phyloP scores from a whole-genome alignment of 495 filamentous ascomycete genomes.

The Hamigera avellanea region DNA sequence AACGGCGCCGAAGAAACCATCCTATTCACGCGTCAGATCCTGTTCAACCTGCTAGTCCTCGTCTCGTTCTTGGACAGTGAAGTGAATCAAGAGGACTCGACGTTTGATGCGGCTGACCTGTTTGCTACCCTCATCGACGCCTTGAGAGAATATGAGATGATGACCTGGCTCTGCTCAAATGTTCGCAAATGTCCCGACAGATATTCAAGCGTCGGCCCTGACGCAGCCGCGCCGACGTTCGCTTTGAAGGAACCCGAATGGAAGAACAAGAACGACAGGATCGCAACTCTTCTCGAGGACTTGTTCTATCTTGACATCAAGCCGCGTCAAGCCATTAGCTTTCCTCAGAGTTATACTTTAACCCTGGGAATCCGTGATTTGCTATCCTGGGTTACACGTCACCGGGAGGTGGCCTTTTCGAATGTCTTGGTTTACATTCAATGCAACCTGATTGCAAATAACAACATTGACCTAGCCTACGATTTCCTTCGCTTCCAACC shows the following conservation, averaged over 20 bases:
- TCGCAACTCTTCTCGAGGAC: slow-evolving; percentile 35
- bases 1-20: slow-evolving; percentile 70
- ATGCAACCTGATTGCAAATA: slow-evolving; percentile 57
- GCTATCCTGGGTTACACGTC: slow-evolving; percentile 35
- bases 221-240: slow-evolving; percentile 12
- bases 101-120: slow-evolving; percentile 54
- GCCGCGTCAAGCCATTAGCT: slow-evolving; percentile 27
- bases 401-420: slow-evolving; percentile 30
- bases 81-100: slow-evolving; percentile 52
- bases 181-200: slow-evolving; percentile 21
- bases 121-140: slow-evolving; percentile 55
- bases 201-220: slow-evolving; percentile 6
- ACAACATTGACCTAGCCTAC: slow-evolving; percentile 58
- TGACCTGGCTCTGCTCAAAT: slow-evolving; percentile 68
- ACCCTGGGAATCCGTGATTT: slow-evolving; percentile 38
- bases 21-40: slow-evolving; percentile 48
- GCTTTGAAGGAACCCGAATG: slow-evolving; percentile 17
- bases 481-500: slow-evolving; percentile 63
- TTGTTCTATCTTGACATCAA: slow-evolving; percentile 37
- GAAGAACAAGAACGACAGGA: slow-evolving; percentile 14
- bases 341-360: slow-evolving; percentile 35
- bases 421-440: slow-evolving; percentile 48
- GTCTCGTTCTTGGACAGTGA: slow-evolving; percentile 74
- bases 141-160: slow-evolving; percentile 62
- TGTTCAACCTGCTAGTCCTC: slow-evolving; percentile 73